Base-by-base conservation (phyloP, 192 early-diverging fungal genomes). In the Cladochytrium replicatum region DNA sequence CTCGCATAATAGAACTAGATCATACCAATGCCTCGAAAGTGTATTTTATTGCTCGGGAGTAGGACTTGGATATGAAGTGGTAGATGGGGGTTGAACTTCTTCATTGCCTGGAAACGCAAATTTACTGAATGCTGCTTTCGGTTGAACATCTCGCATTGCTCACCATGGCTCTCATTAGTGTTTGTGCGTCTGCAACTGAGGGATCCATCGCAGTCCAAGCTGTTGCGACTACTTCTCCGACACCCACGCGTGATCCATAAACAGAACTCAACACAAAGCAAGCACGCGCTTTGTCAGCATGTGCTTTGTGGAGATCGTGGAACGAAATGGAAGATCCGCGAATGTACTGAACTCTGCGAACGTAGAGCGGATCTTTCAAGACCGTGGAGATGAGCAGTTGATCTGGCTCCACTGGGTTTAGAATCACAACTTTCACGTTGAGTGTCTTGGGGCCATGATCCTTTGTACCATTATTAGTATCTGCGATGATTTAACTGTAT, bases 401-500 rank as follows among this genome's bases (percentile, higher is more conserved):
- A 31, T n/a, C 38, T 2, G 55, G 54, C 38, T 68, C 76, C 26
- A 57, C 54, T 32, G 77, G 72, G 59, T 69, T 74, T 62, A 87
- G 62, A 38, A 87, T 64, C 25, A 87, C 80, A 6, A 86, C 80
- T 7, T 69, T 64, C 2, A 83, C 83, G 38, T 72, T 72, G 55
- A 83, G 67, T 5, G 80, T 81, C 31, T 54, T 57, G 15, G 75
- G 52, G 27, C 85, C 85, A 41, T 87, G 85, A 61, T 86, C 84
- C 17, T 50, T 2, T n/a, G 8, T 4, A 43, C 4, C 2, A 5
- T 41, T 26, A 46, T 4, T 3, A 50, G 8, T 8, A n/a, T 2
- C 7, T 46, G 39, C 29, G 15, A 24, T 1, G n/a, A 57, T 22
- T 4, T 31, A 57, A 21, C 31, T 8, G 13, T 11, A 9, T 7